Percentiles rank a stretch among this genome's conserved stretches.
Evolutionary conservation across 345 rosid genomes (phyloP).

Genomic region (Brassica juncea): DNA sequence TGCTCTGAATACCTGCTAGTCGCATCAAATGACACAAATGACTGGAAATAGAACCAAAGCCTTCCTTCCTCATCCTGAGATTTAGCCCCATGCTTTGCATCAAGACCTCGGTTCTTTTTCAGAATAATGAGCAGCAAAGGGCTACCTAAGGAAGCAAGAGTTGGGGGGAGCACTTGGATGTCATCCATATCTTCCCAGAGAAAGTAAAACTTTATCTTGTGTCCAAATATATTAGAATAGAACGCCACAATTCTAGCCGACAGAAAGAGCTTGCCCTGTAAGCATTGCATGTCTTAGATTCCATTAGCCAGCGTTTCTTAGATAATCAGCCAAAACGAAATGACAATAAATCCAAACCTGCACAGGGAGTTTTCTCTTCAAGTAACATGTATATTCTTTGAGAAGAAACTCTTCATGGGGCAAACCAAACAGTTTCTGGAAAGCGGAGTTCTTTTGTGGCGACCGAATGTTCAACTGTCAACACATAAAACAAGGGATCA

Average conservation of each 20-base stretch:
- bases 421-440: constrained; percentile 82
- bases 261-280: constrained; percentile 79
- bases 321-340: not conserved
- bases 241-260: constrained; percentile 92
- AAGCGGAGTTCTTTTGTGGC: constrained; percentile 72
- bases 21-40: constrained; percentile 71
- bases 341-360: constrained; percentile 52
- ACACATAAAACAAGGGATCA: not conserved
- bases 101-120: constrained; percentile 64
- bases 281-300: not conserved
- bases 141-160: constrained; percentile 72
- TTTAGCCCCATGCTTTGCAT: constrained; percentile 80
- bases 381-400: constrained; percentile 68
- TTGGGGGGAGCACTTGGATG: constrained; percentile 72
- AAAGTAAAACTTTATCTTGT: constrained; percentile 78
- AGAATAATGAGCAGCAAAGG: constrained; percentile 65
- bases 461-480: constrained; percentile 75
- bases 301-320: not conserved
- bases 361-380: constrained; percentile 82
- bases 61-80: constrained; percentile 80
- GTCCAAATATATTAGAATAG: constrained; percentile 80
- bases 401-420: constrained; percentile 91
- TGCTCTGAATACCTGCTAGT: constrained; percentile 61
- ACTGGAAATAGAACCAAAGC: constrained; percentile 69
- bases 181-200: constrained; percentile 89